Evolutionary conservation across 78 protist species (phyloP).

Genomic region (Tieghemostelium lacteum): DNA sequence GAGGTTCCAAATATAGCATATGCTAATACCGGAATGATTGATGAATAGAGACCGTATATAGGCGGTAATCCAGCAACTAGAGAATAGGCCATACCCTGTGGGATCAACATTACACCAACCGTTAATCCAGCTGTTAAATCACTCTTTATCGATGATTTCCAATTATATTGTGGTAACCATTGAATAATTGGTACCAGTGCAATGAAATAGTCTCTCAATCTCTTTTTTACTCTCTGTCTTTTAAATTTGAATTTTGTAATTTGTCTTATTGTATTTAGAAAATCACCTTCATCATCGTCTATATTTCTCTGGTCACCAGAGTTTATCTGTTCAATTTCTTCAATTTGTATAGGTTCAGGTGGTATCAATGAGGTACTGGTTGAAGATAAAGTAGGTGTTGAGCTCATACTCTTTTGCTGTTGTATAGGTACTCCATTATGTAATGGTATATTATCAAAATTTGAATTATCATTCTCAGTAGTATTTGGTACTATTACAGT

Average conservation of each 20-base stretch:
- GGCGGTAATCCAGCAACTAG: conserved; percentile 88
- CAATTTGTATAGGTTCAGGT: too few relatives aligned
- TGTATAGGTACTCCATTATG: too few relatives aligned
- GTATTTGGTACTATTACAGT: too few relatives aligned
- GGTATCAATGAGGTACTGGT: too few relatives aligned
- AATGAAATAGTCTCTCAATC: conserved; percentile 11
- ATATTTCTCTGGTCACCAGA: too few relatives aligned
- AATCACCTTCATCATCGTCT: not conserved
- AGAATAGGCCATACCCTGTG: conserved; percentile 88
- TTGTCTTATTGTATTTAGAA: conserved; percentile 28
- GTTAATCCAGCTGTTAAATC: conserved; percentile 88
- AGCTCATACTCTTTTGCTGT: too few relatives aligned
- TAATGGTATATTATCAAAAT: too few relatives aligned
- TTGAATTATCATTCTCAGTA: too few relatives aligned
- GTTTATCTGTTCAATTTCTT: too few relatives aligned
- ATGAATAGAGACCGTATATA: conserved; percentile 86
- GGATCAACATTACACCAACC: conserved; percentile 76
- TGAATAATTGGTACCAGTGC: conserved; percentile 27
- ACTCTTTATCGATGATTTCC: conserved; percentile 31
- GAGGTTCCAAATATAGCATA: conserved; percentile 88
- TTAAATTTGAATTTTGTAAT: conserved; percentile 51
- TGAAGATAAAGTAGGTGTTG: too few relatives aligned
- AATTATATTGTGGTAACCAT: conserved; percentile 46
- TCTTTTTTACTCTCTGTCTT: conserved; percentile 60
- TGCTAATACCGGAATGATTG: conserved; percentile 84